These are phyloP conservation scores for Staphylotrichum longicolle DNA, from an alignment of 495 filamentous ascomycete species.

Conservation along the genomic window DNA sequence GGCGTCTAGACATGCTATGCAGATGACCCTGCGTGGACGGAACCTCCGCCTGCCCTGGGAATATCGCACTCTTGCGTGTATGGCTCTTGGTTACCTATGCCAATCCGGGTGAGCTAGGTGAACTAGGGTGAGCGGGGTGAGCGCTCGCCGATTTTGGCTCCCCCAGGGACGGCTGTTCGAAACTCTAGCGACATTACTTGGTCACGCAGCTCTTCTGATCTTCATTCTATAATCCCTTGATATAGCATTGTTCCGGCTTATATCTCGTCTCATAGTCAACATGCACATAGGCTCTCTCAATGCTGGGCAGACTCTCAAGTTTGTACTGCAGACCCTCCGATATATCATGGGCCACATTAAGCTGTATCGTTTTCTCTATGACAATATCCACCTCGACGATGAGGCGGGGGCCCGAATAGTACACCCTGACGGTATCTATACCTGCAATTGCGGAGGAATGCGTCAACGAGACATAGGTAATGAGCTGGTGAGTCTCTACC, in stretches of 20 bases:
- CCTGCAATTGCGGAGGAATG: conserved; percentile 74
- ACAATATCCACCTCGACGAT: conserved; percentile 90
- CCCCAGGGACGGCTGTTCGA: too few relatives aligned
- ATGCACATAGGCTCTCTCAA: conserved; percentile 95
- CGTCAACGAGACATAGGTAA: conserved; percentile 95
- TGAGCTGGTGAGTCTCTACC: conserved; percentile 83
- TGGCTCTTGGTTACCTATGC: too few relatives aligned
- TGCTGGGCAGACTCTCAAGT: conserved; percentile 84
- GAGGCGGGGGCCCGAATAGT: conserved; percentile 86
- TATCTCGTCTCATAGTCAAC: conserved; percentile 95
- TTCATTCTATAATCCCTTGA: conserved; percentile 50
- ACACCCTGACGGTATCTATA: conserved; percentile 93
- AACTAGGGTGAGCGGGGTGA: too few relatives aligned
- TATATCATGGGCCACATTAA: conserved; percentile 84
- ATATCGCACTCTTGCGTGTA: too few relatives aligned
- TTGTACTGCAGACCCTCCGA: conserved; percentile 94
- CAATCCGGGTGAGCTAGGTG: too few relatives aligned
- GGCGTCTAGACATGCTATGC: too few relatives aligned
- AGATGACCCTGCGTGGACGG: too few relatives aligned
- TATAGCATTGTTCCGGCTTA: conserved; percentile 68
- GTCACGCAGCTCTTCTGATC: too few relatives aligned
- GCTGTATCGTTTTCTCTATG: conserved; percentile 65
- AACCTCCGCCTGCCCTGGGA: too few relatives aligned
- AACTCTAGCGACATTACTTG: too few relatives aligned
- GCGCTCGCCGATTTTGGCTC: too few relatives aligned